Percentiles rank a stretch among this genome's conserved stretches.
Evolutionary conservation across 2,329 filamentous ascomycete species (phyloP).

Genomic region (Magnaporthiopsis rhizophila): DNA sequence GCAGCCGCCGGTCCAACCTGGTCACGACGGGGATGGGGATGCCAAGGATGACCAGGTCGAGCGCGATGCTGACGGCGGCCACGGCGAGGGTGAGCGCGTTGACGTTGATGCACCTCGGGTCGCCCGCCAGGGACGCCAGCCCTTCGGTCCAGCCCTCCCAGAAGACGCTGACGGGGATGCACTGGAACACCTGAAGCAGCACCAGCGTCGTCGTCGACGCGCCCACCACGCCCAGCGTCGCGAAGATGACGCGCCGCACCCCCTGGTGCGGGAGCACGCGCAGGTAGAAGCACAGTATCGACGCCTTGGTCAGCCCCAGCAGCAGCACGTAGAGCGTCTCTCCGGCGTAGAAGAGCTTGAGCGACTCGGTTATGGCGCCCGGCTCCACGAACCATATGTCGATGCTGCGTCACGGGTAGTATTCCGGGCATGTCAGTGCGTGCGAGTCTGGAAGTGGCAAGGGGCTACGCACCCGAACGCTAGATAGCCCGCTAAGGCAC

Average conservation of each 20-base stretch:
- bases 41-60: constrained; percentile 26
- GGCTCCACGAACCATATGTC: constrained; percentile 28
- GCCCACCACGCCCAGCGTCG: constrained; percentile 18
- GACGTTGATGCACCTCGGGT: constrained; percentile 24
- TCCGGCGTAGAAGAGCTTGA: constrained; percentile 27
- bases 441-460: constrained; percentile 9
- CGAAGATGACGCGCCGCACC: constrained; percentile 20
- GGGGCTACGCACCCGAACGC: constrained; percentile 1
- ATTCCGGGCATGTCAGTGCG: constrained; percentile 11
- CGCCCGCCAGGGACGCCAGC: constrained; percentile 25
- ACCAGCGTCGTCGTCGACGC: constrained; percentile 21
- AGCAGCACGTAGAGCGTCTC: constrained; percentile 25
- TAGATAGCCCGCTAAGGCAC: constrained; percentile 2
- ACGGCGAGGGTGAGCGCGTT: constrained; percentile 22
- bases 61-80: constrained; percentile 24
- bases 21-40: constrained; percentile 26
- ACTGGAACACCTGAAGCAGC: constrained; percentile 28
- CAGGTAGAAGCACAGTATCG: constrained; percentile 24
- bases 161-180: constrained; percentile 22
- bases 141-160: constrained; percentile 26
- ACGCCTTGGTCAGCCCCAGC: constrained; percentile 23
- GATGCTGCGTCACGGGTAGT: constrained; percentile 24
- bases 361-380: constrained; percentile 19
- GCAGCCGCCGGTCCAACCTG: constrained; percentile 20
- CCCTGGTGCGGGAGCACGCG: constrained; percentile 24